Evolutionary conservation across 2,329 filamentous ascomycete genomes (phyloP).

Genomic region (Cercospora sesami): DNA sequence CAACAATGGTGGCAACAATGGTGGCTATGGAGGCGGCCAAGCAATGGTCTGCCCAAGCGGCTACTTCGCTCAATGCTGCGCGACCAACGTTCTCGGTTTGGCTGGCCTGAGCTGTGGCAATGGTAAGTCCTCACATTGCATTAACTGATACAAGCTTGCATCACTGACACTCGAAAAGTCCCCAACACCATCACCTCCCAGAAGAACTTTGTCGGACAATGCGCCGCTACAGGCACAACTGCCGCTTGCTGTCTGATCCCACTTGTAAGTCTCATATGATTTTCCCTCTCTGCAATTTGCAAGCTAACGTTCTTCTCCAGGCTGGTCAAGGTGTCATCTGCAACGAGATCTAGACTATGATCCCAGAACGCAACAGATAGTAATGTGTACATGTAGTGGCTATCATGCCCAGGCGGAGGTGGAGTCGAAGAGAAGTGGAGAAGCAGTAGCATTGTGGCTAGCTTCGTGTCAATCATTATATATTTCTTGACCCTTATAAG

Average conservation of each 20-base stretch:
- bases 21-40: background rate
- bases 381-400: background rate
- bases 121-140: background rate
- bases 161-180: background rate
- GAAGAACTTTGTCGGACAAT: background rate
- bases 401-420: background rate
- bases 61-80: constrained; percentile 9
- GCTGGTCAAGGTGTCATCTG: constrained; percentile 9
- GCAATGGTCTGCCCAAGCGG: constrained; percentile 6
- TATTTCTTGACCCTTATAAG: background rate
- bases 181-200: background rate
- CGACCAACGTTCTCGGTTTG: constrained; percentile 8
- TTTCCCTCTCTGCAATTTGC: background rate
- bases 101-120: constrained; percentile 5
- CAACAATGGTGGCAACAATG: background rate
- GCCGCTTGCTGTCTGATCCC: constrained; percentile 9
- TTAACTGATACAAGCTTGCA: background rate
- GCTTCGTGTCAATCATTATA: background rate
- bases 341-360: constrained; percentile 2
- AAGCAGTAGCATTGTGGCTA: background rate
- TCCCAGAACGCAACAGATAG: background rate
- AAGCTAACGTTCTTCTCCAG: background rate
- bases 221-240: background rate
- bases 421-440: background rate
- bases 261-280: background rate